Conservation (phyloP, 345 rosid genomes). For the Eucalyptus albens region DNA sequence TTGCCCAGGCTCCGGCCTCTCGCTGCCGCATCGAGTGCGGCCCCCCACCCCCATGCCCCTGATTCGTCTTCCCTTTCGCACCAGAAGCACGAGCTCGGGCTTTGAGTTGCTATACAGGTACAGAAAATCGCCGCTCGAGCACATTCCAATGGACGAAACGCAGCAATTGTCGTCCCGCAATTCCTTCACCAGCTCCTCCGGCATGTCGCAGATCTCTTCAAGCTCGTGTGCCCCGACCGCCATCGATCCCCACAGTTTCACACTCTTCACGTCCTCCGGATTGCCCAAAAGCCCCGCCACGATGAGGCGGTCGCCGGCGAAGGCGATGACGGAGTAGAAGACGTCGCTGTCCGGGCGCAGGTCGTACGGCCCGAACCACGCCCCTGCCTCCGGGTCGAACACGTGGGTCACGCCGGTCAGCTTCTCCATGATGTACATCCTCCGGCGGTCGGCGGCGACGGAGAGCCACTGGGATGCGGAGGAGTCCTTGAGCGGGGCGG, state of each 20-base stretch:
- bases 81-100: not conserved
- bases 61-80: not conserved
- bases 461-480: conserved; percentile 62
- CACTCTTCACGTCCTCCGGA: conserved; percentile 8
- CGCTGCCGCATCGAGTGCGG: not conserved
- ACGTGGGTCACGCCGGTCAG: conserved; percentile 25
- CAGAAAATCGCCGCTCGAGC: conserved; percentile 13
- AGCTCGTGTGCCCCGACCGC: conserved; percentile 13
- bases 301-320: conserved; percentile 14
- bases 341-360: conserved; percentile 13
- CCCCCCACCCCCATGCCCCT: not conserved
- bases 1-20: conserved; percentile 2
- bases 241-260: conserved; percentile 38
- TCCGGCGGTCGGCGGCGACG: conserved; percentile 11
- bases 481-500: conserved; percentile 26
- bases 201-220: conserved; percentile 17
- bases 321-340: conserved; percentile 18
- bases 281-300: conserved; percentile 33
- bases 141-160: conserved; percentile 12
- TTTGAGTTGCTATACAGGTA: conserved; percentile 13
- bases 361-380: conserved; percentile 46
- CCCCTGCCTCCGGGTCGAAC: conserved; percentile 27
- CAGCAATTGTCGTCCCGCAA: not conserved
- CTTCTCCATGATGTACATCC: conserved; percentile 51
- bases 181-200: conserved; percentile 2